Conservation (phyloP, 192 early-diverging fungal genomes). For the Helicostylum pulchrum region DNA sequence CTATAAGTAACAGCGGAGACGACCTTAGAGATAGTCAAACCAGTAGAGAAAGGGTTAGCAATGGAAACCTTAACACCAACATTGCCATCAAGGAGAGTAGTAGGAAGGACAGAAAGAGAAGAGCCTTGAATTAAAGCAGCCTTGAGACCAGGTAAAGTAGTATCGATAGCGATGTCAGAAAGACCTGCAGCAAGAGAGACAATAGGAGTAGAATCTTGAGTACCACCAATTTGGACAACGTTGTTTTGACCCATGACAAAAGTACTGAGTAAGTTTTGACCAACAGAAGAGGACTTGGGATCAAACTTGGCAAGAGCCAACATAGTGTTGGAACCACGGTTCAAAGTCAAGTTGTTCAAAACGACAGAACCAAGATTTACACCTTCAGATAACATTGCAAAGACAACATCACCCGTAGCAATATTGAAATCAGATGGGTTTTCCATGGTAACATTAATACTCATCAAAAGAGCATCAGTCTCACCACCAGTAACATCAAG, state of each 20-base stretch:
- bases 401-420: slow-evolving; percentile 48
- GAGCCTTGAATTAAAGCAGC: slow-evolving; percentile 41
- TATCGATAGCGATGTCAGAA: slow-evolving; percentile 35
- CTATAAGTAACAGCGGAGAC: slow-evolving; percentile 43
- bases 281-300: slow-evolving; percentile 40
- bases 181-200: slow-evolving; percentile 46
- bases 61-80: slow-evolving; percentile 46
- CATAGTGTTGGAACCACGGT: slow-evolving; percentile 39
- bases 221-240: slow-evolving; percentile 42
- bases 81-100: slow-evolving; percentile 40
- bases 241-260: slow-evolving; percentile 47
- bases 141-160: slow-evolving; percentile 51
- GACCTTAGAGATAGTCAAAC: slow-evolving; percentile 45
- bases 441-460: slow-evolving; percentile 37
- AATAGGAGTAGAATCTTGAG: slow-evolving; percentile 38
- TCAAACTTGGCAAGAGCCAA: slow-evolving; percentile 42
- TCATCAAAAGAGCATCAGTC: slow-evolving; percentile 30
- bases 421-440: slow-evolving; percentile 49
- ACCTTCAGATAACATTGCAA: slow-evolving; percentile 41
- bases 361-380: slow-evolving; percentile 46
- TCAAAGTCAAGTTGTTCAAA: slow-evolving; percentile 40
- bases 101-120: slow-evolving; percentile 41
- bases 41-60: slow-evolving; percentile 51
- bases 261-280: slow-evolving; percentile 43
- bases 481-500: slow-evolving; percentile 57